phyloP scores from a whole-genome alignment of 1,284 basidiomycete genomes.

The Dichomitus squalens region DNA sequence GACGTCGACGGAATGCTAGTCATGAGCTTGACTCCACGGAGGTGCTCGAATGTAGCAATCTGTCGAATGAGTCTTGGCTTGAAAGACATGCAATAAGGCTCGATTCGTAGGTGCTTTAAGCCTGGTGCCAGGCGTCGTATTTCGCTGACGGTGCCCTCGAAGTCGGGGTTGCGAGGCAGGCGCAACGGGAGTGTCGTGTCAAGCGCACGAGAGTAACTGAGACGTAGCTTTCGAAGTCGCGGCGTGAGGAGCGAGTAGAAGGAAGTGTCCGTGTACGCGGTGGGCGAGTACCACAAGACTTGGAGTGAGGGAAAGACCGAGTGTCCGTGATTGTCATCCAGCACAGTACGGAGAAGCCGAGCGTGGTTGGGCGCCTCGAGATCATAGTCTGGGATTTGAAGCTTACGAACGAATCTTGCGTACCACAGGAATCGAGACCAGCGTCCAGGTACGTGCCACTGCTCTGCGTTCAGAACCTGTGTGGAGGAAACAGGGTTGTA shows the following conservation, averaged over 20 bases:
- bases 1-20: neutral
- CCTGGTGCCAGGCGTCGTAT: neutral
- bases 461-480: neutral
- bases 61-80: too few relatives aligned
- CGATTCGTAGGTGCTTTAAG: neutral
- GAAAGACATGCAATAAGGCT: neutral
- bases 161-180: too few relatives aligned
- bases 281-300: neutral
- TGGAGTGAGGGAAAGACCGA: neutral
- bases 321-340: neutral
- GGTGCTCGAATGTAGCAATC: neutral
- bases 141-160: neutral
- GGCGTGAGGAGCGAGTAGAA: neutral
- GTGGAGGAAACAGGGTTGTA: neutral
- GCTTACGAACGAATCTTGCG: neutral
- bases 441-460: neutral
- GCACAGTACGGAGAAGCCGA: neutral
- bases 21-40: neutral
- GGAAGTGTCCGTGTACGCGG: neutral
- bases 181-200: too few relatives aligned
- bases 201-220: neutral
- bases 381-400: neutral
- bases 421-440: neutral
- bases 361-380: neutral
- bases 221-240: neutral